Evolutionary conservation across 495 filamentous ascomycete genomes (phyloP), one percentile per base, ranked within the genome.

Genomic region (Peziza echinospora): DNA sequence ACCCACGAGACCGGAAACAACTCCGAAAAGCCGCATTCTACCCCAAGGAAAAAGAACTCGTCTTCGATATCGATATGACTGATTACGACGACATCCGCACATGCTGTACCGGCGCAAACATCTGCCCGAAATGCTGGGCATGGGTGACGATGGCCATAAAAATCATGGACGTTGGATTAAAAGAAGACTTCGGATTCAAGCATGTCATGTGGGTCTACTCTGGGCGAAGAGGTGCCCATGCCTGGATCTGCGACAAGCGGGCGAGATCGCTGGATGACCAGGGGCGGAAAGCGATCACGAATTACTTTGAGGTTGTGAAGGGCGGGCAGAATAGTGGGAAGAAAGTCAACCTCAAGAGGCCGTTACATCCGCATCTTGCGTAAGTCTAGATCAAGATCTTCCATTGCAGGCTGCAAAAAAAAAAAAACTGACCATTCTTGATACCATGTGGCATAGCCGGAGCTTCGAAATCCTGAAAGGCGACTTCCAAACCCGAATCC

Each of bases 131-230:
- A 60, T 97, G 89, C 64, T 97, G 89, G 89, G 67, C 77, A 26
- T 97, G 94, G 63, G 85, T 91, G 43, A 93, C 81, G 24, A 94
- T 96, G 82, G 83, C 89, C 13, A 84, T 97, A 56, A 92, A 91
- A 58, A 82, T 94, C 17, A 67, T 97, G 21, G 85, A 93, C 60
- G 70, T 72, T 4, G 82, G 83, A 2, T 60, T 97, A 44, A 70
- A 82, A 49, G 85, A 96, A 2, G 89, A 97, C 62, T 91, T 96
- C 59, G 89, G 85, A 21, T 97, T 93, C 60, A 72, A 82, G 55
- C 87, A 97, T 60, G 85, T 97, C 51, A 69, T 97, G 54, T 97
- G 89, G 89, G 86, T 97, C 1, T 97, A 94, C 62, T 96, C 89
- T 0, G 89, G 89, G 26, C 80, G 89, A 58, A 74, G 89, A 73